Base-by-base conservation (phyloP, 2,329 filamentous ascomycete genomes). In the Phialocephala sp. region DNA sequence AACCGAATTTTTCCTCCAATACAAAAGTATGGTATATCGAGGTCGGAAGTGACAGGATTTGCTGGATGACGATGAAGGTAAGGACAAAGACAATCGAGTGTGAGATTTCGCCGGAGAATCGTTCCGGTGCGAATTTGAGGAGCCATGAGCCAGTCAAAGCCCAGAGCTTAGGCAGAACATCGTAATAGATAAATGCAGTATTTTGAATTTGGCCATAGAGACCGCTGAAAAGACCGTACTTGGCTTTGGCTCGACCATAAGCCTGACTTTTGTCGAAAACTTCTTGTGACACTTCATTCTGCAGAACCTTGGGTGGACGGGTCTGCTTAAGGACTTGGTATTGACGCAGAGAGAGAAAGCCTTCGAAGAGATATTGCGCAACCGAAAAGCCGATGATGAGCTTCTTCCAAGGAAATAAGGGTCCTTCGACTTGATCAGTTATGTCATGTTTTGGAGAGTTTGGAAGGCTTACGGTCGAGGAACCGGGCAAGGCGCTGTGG, bases 251-350 rank as follows among this genome's bases (percentile, higher is more conserved):
- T 75, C 95, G 92, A 75, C 94, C 94, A 79, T 99, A 99, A 74
- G 91, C 92, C 87, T 97, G 94, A 77, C 91, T 93, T 80, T 97
- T 97, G 80, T 98, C 93, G 77, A 93, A 97, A 65, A 94, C 94
- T 75, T 94, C 88, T 76, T 94, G 88, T 37, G 92, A 89, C 66
- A 99, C 91, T 79, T 98, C 94, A 73, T 91, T 90, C 75, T 92
- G 86, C 64, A 99, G 86, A 58, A 97, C 93, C 80, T 93, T 91
- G 65, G 95, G 95, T 11, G 93, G 88, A 69, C 88, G 91, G 14
- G 86, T 92, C 72, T 88, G 88, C 77, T 94, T 88, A 67, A 98
- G 85, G 63, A 97, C 88, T 72, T 89, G 87, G 79, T 97, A 98
- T 79, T 99, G 95, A 65, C 95, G 92, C 72, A 92, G 83, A 32